Base-by-base conservation (phyloP, 2,329 filamentous ascomycete genomes). In the Curvularia hawaiiensis region DNA sequence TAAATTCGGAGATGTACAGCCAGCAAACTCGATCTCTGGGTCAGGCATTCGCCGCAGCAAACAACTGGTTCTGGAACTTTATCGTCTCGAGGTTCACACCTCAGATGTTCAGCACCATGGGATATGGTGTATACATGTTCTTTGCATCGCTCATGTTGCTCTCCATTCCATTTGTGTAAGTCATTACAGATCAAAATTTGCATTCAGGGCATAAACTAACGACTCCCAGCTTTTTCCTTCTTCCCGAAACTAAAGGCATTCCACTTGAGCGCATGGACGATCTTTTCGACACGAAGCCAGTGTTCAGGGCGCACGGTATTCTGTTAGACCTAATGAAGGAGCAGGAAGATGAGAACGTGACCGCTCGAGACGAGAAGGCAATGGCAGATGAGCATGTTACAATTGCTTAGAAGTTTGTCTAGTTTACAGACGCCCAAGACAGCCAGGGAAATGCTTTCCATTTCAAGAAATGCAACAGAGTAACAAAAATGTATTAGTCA, bases 31-130 rank as follows among this genome's bases (percentile, higher is more conserved):
- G 88, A 3, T 66, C 64, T 20, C 50, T 92, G 0, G 89, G 88
- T 1, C 89, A 91, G 70, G 56, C 58, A 4, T 63, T 54, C 35
- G 54, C 53, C 7, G 50, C 54, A 0, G 85, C 85, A 16, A 88
- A 84, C 77, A 91, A 91, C 75, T 91, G 89, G 89, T 82, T 88
- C 66, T 88, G 80, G 78, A 90, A 90, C 73, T 90, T 90, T 71
- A 80, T 90, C 70, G 84, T 90, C 62, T 83, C 83, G 0, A 82
- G 88, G 3, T 90, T 90, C 78, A 90, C 88, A 0, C 86, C 85
- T 20, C 85, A 89, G 61, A 90, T 90, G 86, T 81, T 81, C 64
- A 59, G 73, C 38, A 77, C 63, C 48, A 80, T 81, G 79, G 74
- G 73, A 8, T 79, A 75, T 56, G 79, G 79, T 10, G 74, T 77